Evolutionary conservation across 495 filamentous ascomycete genomes (phyloP).

Genomic region (Apiosordaria backusii): DNA sequence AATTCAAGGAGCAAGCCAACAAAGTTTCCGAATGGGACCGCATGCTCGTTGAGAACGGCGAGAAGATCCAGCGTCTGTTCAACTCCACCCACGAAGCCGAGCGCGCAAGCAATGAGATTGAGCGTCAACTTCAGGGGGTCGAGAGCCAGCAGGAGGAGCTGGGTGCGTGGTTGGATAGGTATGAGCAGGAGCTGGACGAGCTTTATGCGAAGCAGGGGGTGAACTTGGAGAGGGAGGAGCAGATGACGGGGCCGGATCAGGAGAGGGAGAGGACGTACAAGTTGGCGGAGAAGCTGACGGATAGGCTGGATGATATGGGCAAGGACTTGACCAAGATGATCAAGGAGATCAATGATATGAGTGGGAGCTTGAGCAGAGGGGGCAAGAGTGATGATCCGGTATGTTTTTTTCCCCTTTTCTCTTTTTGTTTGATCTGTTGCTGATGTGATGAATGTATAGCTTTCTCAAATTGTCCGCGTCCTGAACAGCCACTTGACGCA

Average conservation of each 20-base stretch:
- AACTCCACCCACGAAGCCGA: slow-evolving; percentile 85
- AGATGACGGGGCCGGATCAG: slow-evolving; percentile 79
- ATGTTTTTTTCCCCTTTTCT: slow-evolving; percentile 42
- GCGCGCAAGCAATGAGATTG: slow-evolving; percentile 82
- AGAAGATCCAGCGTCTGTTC: slow-evolving; percentile 88
- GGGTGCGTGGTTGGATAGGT: slow-evolving; percentile 75
- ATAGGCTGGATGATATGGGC: slow-evolving; percentile 84
- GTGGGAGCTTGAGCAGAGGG: slow-evolving; percentile 77
- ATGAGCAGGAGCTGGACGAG: slow-evolving; percentile 83
- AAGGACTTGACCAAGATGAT: slow-evolving; percentile 92
- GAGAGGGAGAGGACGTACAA: slow-evolving; percentile 94
- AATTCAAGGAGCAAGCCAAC: slow-evolving; percentile 83
- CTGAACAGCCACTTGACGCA: slow-evolving; percentile 87
- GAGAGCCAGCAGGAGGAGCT: slow-evolving; percentile 92
- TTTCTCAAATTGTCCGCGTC: slow-evolving; percentile 89
- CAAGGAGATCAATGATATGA: slow-evolving; percentile 91
- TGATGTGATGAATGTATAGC: slow-evolving; percentile 46
- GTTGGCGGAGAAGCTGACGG: slow-evolving; percentile 83
- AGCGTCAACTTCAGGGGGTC: slow-evolving; percentile 80
- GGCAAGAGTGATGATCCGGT: slow-evolving; percentile 89
- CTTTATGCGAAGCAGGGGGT: slow-evolving; percentile 66
- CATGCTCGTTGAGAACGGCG: slow-evolving; percentile 82
- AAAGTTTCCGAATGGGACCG: slow-evolving; percentile 90
- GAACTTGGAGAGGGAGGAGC: slow-evolving; percentile 43
- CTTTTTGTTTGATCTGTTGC: slow-evolving; percentile 2